Base-by-base conservation (phyloP, 495 filamentous ascomycete genomes). In the Penicillium pancosmium region DNA sequence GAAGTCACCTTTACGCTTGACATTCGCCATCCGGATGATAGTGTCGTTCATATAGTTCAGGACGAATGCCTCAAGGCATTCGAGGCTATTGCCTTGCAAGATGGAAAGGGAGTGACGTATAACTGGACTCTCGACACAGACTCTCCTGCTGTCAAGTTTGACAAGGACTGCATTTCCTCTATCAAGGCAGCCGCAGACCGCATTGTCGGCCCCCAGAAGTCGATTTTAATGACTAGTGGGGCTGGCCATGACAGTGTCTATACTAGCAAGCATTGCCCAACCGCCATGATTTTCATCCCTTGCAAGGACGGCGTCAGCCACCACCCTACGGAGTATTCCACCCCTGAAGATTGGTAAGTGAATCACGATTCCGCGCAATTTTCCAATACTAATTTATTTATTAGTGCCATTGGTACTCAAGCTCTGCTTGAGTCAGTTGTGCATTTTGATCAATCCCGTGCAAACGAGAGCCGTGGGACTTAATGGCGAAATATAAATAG, bases 1-100 rank as follows among this genome's bases (percentile, higher is more conserved):
- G 69, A 73, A 18, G 88, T 89, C 25, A 74, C 76, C 13, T 90
- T 92, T 62, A 85, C 82, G 3, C 74, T 92, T 13, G 89, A 93
- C 59, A 82, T 92, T 46, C 82, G 90, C 18, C 79, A 85, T 4
- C 82, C 81, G 3, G 60, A 79, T 6, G 85, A 91, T 61, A 67
- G 63, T 12, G 83, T 78, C 2, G 73, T 91, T 4, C 71, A 80
- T 9, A 59, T 68, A 8, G 69, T 89, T 15, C 82, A 87, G 59
- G 63, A 78, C 8, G 65, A 74, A 19, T 75, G 69, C 33, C 75
- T 71, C 13, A 40, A 55, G 0, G 74, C 76, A 16, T 88, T 89
- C 67, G 63, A 65, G 3, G 60, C 57, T 5, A 83, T 88, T 50
- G 82, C 82, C 10, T 60, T 61, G 2, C 75, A 82, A 36, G 75